These are phyloP conservation scores for Tolypocladium cylindrosporum DNA, from an alignment of 2,329 filamentous ascomycete species.

Conservation along the genomic window DNA sequence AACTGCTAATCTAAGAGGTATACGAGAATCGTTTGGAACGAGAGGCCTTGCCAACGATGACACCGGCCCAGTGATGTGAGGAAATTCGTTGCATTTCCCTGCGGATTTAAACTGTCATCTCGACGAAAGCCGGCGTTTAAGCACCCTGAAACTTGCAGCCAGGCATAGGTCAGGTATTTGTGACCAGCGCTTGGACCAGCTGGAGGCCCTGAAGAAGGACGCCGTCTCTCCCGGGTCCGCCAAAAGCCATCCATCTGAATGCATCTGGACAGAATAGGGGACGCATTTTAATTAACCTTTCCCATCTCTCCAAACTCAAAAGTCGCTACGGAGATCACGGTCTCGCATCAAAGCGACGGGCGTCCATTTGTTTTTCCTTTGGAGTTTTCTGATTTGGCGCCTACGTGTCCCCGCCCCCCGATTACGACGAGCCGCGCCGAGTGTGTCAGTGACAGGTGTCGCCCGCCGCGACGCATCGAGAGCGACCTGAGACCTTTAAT, in stretches of 20 bases:
- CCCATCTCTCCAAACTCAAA: conserved; percentile 5
- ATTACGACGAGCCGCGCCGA: background rate
- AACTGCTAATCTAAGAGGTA: background rate
- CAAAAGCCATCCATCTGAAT: conserved; percentile 7
- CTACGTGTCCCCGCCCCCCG: background rate
- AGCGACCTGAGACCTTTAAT: background rate
- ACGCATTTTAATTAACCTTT: conserved; percentile 13
- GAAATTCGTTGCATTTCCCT: background rate
- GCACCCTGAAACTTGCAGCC: background rate
- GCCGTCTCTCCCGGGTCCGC: conserved; percentile 3
- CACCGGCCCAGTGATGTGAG: background rate
- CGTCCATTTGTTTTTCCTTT: background rate
- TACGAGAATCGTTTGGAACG: background rate
- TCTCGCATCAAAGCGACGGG: background rate
- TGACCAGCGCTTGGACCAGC: conserved; percentile 19
- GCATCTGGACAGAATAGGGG: conserved; percentile 12
- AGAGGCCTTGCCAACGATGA: background rate
- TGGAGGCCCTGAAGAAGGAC: conserved; percentile 14
- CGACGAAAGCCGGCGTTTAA: background rate
- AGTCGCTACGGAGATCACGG: conserved; percentile 7
- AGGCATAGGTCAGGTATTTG: conserved; percentile 5
- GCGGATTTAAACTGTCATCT: background rate
- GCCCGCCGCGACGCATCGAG: background rate
- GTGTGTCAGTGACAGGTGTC: background rate
- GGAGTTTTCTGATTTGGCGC: background rate